Base-by-base conservation (phyloP, 75 land plant species). In the Cunninghamia lanceolata region DNA sequence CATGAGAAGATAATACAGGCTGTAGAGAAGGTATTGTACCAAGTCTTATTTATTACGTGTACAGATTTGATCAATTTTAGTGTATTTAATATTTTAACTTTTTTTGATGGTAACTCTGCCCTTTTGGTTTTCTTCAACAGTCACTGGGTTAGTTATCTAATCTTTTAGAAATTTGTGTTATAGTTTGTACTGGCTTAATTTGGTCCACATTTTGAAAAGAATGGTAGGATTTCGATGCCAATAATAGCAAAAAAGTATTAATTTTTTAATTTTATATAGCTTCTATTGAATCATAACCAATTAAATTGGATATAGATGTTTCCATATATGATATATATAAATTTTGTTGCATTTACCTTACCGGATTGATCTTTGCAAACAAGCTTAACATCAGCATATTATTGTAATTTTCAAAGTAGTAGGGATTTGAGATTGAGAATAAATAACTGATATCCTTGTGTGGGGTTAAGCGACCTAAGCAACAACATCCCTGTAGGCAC, bases 1-100 rank as follows among this genome's bases (percentile, higher is more conserved):
- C 45, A 39, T 30, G 86, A 87, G 46, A 82, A 71, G n/a, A 84
- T 95, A 28, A 88, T 91, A 30, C 97, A 98, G 87, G 96, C 95
- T 83, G 99, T 96, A 82, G 90, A 90, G 35, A 88, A 98, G 99
- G 99, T 94, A 36, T 79, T 43, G 30, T 79, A 4, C 82, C 30
- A 43, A 25, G 25, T 43, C 10, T 42, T 42, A 43, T 38, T 32
- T 25, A 13, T 21, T 43, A 40, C 19, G 46, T 43, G 40, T 79
- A 3, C 45, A 8, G 3, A 79, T 79, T 43, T 79, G 30, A 9
- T 79, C 47, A 43, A 28, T 79, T 79, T 43, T 79, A 8, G 30
- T 79, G 45, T 28, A 16, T 43, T 42, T 78, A 40, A 78, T 21
- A 17, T 39, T 21, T 40, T 39, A 45, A 40, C 1, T 21, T 43